These are phyloP conservation scores for Xenoacremonium recifei DNA, from an alignment of 2,329 filamentous ascomycete species.

Conservation along the genomic window DNA sequence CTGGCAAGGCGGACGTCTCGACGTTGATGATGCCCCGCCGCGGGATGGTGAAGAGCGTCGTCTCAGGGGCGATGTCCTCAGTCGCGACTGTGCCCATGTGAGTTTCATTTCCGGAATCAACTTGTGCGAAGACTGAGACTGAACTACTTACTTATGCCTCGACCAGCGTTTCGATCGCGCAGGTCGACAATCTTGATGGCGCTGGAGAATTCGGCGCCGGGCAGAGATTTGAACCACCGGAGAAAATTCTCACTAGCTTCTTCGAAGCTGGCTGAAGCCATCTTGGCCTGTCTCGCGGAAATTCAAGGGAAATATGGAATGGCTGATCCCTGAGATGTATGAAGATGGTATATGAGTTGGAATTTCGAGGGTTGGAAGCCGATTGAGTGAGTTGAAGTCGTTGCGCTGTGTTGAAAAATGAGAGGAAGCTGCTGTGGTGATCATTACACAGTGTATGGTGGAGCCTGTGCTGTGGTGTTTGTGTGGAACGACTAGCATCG, in stretches of 20 bases:
- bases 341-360: no score
- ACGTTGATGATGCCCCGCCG: constrained; percentile 67
- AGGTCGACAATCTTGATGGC: constrained; percentile 53
- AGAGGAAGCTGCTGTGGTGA: no score
- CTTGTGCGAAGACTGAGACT: not conserved
- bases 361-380: no score
- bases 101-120: not conserved
- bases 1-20: constrained; percentile 67
- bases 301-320: no score
- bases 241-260: constrained; percentile 46
- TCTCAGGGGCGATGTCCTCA: constrained; percentile 68
- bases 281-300: no score
- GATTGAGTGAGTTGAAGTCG: no score
- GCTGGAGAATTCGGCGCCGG: constrained; percentile 53
- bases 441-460: no score
- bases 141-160: constrained; percentile 50
- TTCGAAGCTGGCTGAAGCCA: constrained; percentile 35
- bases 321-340: no score
- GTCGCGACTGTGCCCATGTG: constrained; percentile 67
- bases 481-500: no score
- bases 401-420: no score
- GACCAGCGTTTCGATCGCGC: constrained; percentile 47
- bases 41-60: constrained; percentile 78
- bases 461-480: no score
- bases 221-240: constrained; percentile 51